Evolutionary conservation across 305 asterid genomes (phyloP), one percentile per base, ranked within the genome.

Genomic region (Nicotiana rustica): DNA sequence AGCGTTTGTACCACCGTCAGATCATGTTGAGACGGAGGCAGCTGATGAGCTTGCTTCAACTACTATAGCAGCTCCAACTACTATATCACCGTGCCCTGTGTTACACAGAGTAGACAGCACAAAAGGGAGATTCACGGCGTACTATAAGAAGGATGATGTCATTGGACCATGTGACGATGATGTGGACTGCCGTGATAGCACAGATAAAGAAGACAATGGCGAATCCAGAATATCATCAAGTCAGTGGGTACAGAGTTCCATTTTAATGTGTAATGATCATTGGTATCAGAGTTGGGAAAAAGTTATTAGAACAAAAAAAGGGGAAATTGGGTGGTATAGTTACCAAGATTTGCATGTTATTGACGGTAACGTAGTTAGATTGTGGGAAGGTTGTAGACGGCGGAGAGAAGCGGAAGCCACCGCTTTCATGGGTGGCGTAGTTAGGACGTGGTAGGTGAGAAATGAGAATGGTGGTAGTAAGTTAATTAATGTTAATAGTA

Each of bases 311-410:
- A 52, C 88, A 89, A 90, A 86, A 82, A 88, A 83, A 91, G 93
- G 90, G 83, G 89, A 88, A 25, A 80, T 90, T 87, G 93, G 93
- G 33, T 94, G 91, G 92, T 88, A 89, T 80, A 81, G 82, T 81
- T 84, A 85, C 85, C 97, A 91, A 65, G 94, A 92, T 79, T 79
- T 87, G 85, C 84, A 86, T 84, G 88, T 82, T 88, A 55, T 92
- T 6, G 85, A 90, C 83, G 97, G 97, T 25, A 90, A 84, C 67
- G 92, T 92, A 73, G 97, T 94, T 77, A 87, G 94, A 82, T 61
- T 94, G 83, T 94, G 98, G 98, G 96, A 87, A 6, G 55, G 52
- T 17, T 88, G 85, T 84, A 76, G 88, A 65, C 61, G 90, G 82
- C 78, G 84, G 85, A 71, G 83, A 78, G 69, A 59, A 64, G 86